Evolutionary conservation across 2,329 filamentous ascomycete genomes (phyloP), one percentile per base, ranked within the genome.

Genomic region (Westerdykella aurantiaca): DNA sequence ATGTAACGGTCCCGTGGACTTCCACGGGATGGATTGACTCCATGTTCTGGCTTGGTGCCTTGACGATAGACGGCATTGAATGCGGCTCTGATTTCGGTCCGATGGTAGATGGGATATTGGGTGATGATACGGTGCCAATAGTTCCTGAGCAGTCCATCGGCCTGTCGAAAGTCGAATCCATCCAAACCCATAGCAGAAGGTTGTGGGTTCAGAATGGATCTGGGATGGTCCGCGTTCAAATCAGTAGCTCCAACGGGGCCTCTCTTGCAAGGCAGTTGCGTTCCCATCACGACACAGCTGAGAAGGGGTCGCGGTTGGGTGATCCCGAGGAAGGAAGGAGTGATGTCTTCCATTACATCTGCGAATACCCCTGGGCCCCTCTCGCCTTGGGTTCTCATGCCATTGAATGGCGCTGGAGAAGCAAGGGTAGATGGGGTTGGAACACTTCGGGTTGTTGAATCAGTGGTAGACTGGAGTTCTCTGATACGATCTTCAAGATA

Each of bases 31-130:
- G 31, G 12, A 14, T 33, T 33, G 12, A 21, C 7, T 33, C 12
- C 58, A 18, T 63, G 54, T 23, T 45, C 53, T 16, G 54, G 49
- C 6, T 53, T 55, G 11, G 53, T 43, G 7, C 53, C 49, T n/a
- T 49, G 57, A 34, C 58, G 48, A 39, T 63, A 65, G 34, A 66
- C 60, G 29, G 57, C 57, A 33, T 62, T 61, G 47, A 64, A 64
- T 2, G 63, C 61, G 21, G 53, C 57, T 0, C 54, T 61, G 2
- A 66, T 57, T 42, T 67, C 60, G 16, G 53, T 60, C 2, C 60
- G 47, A 35, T 67, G 63, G 37, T 64, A 67, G 23, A 67, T 67
- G n/a, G 63, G 63, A 43, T 65, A 65, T 43, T 64, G 62, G 5
- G 62, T 61, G 41, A 66, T 62, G 40, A 66, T 53, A 16, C 60